Conservation (phyloP, 768 basidiomycete species). For the Leccinellum albellum region DNA sequence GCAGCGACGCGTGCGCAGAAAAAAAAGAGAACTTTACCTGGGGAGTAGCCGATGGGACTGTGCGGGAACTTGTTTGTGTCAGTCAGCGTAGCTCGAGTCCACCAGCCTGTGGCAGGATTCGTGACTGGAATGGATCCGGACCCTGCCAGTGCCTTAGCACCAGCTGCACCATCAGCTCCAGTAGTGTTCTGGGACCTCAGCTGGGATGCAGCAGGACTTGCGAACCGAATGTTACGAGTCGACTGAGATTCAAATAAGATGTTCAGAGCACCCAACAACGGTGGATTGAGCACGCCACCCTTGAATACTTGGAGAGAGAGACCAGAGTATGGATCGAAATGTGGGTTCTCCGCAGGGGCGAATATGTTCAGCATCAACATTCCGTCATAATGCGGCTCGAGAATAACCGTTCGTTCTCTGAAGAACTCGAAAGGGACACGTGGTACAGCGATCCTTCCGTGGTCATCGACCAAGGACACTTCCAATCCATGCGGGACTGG, state of each 20-base stretch:
- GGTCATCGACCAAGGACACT: conserved; percentile 8
- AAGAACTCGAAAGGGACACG: neutral
- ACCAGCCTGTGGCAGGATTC: conserved; percentile 12
- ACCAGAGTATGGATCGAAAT: conserved; percentile 8
- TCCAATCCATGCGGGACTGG: neutral
- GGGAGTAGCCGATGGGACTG: neutral
- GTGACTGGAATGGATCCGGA: conserved; percentile 3
- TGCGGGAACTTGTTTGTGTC: conserved; percentile 5
- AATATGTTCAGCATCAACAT: conserved; percentile 5
- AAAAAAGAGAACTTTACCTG: neutral
- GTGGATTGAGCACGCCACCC: neutral
- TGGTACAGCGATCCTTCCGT: neutral
- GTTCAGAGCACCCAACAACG: conserved; percentile 10
- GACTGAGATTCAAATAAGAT: conserved; percentile 9
- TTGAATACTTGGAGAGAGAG: conserved; percentile 4
- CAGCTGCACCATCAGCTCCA: too few relatives aligned
- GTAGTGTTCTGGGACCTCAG: neutral
- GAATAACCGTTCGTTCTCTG: neutral
- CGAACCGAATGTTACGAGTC: conserved; percentile 10
- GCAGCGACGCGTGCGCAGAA: neutral
- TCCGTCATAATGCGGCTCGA: conserved; percentile 3
- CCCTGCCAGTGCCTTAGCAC: neutral
- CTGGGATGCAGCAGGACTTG: conserved; percentile 6
- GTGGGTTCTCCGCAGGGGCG: neutral
- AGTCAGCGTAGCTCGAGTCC: neutral